Base-by-base conservation (phyloP, 1,284 basidiomycete species). In the Amylostereum chailletii region DNA sequence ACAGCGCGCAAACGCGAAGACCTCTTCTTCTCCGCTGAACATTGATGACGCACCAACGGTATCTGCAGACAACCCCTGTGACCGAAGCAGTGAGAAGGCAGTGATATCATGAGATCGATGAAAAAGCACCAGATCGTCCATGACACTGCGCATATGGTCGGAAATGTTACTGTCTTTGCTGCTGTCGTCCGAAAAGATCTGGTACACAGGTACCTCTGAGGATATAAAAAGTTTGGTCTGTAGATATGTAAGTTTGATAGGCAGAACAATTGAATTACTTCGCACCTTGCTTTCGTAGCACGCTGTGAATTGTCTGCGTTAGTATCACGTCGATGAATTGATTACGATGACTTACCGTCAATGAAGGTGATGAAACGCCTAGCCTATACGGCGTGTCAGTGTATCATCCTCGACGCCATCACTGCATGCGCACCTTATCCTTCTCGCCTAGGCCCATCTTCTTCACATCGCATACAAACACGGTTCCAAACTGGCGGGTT, bases 341-440 rank as follows among this genome's bases (percentile, higher is more conserved):
- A 42, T 29, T 33, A 42, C 26, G 46, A 51, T 40, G 26, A 71
- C 76, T 59, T 57, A 77, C 89, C 90, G 71, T 99, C 95, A 61
- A 99, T 87, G 61, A 98, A 98, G 0, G 94, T 96, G 65, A 99
- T 99, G 65, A 99, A 98, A 52, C 96, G 75, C 52, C 95, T 75
- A 5, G 94, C 94, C 86, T 89, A 38, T 31, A 51, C 26, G 49
- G 34, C 41, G 10, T 34, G 36, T 36, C 8, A 31, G 44, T 10
- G 27, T 34, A 7, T 43, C 36, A 38, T 41, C n/a, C 26, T 26
- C 5, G 38, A 3, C 32, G 27, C 32, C 32, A 32, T 33, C 32
- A 52, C 47, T 4, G 29, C 45, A 50, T 37, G 61, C 72, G 50
- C 57, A 88, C 90, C 70, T 86, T 77, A 65, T 99, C 96, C 67